A percentile compares a stretch with the other conserved stretches of the same genome.
Evolutionary conservation across 1,284 basidiomycete species (phyloP).

Genomic region (Violaceomyces palustris): DNA sequence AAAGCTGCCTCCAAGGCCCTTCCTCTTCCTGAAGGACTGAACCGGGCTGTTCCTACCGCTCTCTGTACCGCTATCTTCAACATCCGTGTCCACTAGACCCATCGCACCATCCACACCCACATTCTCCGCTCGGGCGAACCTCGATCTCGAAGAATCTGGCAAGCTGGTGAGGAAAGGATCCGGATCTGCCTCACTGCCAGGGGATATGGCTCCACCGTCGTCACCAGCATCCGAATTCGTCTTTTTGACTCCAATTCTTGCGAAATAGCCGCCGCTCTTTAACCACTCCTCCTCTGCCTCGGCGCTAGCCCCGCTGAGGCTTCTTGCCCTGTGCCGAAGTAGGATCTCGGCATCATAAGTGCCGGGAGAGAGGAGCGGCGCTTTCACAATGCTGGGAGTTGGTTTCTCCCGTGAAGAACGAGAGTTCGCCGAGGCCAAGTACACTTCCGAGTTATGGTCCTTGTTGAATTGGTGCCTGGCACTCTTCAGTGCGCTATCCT

Average conservation of each 20-base stretch:
- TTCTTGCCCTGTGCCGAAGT: conserved; percentile 36
- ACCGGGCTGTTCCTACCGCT: conserved; percentile 29
- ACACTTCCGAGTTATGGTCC: no score
- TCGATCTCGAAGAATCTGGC: not conserved
- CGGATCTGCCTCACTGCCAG: not conserved
- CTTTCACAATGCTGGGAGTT: conserved; percentile 26
- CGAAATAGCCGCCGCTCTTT: conserved; percentile 23
- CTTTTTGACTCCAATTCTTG: not conserved
- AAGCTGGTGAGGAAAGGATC: not conserved
- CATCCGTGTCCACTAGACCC: conserved; percentile 34
- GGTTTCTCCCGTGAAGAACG: no score
- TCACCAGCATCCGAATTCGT: not conserved
- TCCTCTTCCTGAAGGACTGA: conserved; percentile 4
- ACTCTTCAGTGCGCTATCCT: no score
- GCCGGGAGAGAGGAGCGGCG: conserved; percentile 31
- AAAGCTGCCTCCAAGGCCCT: conserved; percentile 17
- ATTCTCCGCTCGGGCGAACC: conserved; percentile 7
- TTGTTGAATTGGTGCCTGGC: no score
- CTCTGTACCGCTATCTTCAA: conserved; percentile 36
- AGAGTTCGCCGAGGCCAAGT: no score
- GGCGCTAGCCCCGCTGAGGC: conserved; percentile 17
- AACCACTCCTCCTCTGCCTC: conserved; percentile 36
- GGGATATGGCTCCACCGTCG: not conserved
- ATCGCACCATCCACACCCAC: conserved; percentile 39
- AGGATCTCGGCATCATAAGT: conserved; percentile 44